phyloP scores from a whole-genome alignment of 768 basidiomycete genomes.

The Mycena vulgaris region DNA sequence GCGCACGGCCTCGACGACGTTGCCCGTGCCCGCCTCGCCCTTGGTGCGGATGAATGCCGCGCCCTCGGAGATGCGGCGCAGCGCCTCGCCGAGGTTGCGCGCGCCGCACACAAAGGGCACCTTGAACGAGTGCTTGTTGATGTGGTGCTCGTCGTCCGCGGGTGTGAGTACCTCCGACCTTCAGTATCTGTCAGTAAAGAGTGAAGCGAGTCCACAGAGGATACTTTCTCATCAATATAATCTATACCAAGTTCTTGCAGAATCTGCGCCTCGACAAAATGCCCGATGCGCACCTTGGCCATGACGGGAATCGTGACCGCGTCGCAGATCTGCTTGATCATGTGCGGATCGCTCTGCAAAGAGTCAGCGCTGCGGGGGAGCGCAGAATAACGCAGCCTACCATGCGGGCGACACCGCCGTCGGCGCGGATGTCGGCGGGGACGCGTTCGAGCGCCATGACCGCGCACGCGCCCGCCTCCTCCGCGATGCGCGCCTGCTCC shows the following conservation, averaged over 20 bases:
- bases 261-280: constrained; percentile 98
- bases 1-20: constrained; percentile 94
- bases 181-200: too few species aligned
- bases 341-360: constrained; percentile 87
- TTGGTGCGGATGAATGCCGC: constrained; percentile 99
- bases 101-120: constrained; percentile 97
- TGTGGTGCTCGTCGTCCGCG: constrained; percentile 96
- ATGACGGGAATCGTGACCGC: constrained; percentile 98
- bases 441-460: constrained; percentile 98
- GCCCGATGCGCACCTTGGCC: constrained; percentile 95
- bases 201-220: too few species aligned
- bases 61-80: constrained; percentile 96
- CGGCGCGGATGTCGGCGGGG: constrained; percentile 92
- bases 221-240: constrained; percentile 98
- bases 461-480: constrained; percentile 97
- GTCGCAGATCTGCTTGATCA: constrained; percentile 97
- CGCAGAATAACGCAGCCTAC: too few species aligned
- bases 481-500: constrained; percentile 93
- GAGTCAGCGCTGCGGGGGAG: neutral
- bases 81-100: constrained; percentile 94
- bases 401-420: constrained; percentile 98
- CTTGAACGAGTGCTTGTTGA: constrained; percentile 97
- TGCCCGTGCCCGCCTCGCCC: constrained; percentile 92
- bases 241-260: constrained; percentile 95
- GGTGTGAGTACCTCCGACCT: constrained; percentile 95